phyloP scores from a whole-genome alignment of 2,329 filamentous ascomycete genomes.

The Pestalotiopsis fici region DNA sequence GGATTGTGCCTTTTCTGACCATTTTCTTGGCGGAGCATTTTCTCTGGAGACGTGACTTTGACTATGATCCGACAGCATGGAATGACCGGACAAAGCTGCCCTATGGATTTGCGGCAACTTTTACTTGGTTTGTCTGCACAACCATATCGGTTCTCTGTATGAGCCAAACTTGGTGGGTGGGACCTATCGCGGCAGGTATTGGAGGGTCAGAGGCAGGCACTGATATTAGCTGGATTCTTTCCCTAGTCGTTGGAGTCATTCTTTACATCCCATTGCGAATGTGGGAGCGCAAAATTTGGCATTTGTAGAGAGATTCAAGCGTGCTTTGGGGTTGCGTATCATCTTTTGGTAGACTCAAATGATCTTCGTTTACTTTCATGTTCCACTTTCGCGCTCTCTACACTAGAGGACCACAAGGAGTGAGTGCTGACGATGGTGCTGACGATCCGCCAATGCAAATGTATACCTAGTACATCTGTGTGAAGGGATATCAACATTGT shows the following conservation, averaged over 20 bases:
- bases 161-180: slow-evolving; percentile 1
- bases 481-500: no score
- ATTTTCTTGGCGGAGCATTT: background rate
- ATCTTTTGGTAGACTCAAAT: no score
- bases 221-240: background rate
- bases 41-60: background rate
- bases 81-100: background rate
- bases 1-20: background rate
- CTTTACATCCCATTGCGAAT: background rate
- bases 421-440: no score
- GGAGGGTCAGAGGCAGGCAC: background rate
- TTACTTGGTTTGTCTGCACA: background rate
- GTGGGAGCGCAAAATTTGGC: background rate
- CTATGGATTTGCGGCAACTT: background rate
- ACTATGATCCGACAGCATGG: background rate
- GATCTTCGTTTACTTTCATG: no score
- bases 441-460: no score
- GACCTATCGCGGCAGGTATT: background rate
- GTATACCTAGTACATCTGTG: no score
- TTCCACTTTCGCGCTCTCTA: no score
- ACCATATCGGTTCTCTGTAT: background rate
- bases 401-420: no score
- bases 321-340: no score
- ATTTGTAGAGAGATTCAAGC: no score
- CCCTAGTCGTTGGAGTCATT: background rate